A percentile compares a stretch with the other conserved stretches of the same genome.
phyloP scores from a whole-genome alignment of 2,329 filamentous ascomycete genomes.

The Cercospora zeina region DNA sequence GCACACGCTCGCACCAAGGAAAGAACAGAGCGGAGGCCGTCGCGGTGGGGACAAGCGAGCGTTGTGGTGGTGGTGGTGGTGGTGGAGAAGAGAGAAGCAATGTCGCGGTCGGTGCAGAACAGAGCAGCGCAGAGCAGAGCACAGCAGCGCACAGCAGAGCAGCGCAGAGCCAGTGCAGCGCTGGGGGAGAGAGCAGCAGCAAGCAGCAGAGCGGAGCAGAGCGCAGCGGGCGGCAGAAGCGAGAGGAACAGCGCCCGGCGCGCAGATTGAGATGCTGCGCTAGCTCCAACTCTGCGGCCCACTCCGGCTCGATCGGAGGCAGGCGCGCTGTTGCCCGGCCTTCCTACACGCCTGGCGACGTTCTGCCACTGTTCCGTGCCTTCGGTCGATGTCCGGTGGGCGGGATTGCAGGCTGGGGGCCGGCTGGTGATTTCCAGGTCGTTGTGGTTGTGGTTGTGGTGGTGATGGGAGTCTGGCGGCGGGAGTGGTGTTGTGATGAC shows the following conservation, averaged over 20 bases:
- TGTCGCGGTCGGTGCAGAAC: neutral
- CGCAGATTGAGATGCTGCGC: constrained; percentile 4
- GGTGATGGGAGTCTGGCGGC: neutral
- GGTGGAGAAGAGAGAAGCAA: constrained; percentile 15
- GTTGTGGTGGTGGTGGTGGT: constrained; percentile 7
- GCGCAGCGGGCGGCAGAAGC: constrained; percentile 5
- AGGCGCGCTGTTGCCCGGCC: neutral
- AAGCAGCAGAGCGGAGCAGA: neutral
- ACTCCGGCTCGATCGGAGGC: constrained; percentile 9
- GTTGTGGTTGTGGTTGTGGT: no score
- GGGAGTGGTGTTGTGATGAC: neutral
- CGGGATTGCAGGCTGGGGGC: no score
- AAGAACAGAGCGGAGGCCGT: constrained; percentile 12
- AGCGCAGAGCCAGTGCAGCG: no score
- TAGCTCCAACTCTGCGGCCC: constrained; percentile 3
- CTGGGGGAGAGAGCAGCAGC: neutral
- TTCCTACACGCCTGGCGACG: no score
- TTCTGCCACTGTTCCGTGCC: no score
- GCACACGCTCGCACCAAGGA: constrained; percentile 10
- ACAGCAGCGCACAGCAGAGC: neutral
- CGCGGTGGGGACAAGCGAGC: constrained; percentile 14
- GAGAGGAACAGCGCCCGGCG: constrained; percentile 1
- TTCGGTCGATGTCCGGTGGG: no score
- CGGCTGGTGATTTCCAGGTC: no score
- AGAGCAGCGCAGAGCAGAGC: neutral